Base-by-base conservation (phyloP, 2,329 filamentous ascomycete species). In the Ceratocystis huliohia region DNA sequence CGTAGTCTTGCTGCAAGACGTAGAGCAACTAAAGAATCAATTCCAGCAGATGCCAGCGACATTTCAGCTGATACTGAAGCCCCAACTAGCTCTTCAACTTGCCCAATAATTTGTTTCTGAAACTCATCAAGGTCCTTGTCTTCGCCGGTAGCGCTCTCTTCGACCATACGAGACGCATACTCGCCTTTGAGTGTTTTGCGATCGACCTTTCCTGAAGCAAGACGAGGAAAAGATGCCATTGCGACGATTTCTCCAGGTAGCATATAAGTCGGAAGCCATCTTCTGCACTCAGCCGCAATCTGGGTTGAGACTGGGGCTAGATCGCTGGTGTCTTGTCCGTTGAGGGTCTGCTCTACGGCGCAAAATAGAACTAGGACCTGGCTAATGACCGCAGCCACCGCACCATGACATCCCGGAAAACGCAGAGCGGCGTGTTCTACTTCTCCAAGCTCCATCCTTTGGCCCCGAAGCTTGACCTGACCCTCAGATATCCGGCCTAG, bases 401-500 rank as follows among this genome's bases (percentile, higher is more conserved):
- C 86, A 61, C 82, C 82, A 68, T 86, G 85, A 61, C 90, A 86
- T 0, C 82, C 83, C 0, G 77, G 72, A 0, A 83, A 81, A 65
- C 82, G 82, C 57, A 87, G 79, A 1, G 86, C 80, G 0, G 84
- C 87, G 70, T 89, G 84, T 72, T 93, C 89, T 22, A 91, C 80
- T 72, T 92, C 90, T 0, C 88, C 88, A 3, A 94, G 82, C 72
- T 94, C 88, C 63, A 95, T 82, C 62, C 91, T 81, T 74, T 96
- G 91, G 1, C 91, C 91, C 65, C 91, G 83, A 6, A 96, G 79
- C 75, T 96, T 96, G 63, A 96, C 86, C 74, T 96, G 92, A 0
- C 89, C 91, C 63, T 84, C 84, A 1, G 83, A 82, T 13, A 96
- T 86, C 10, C 92, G 86, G 0, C 92, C 92, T 44, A 92, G 80